Conservation (phyloP, 2,329 filamentous ascomycete genomes). For the Claviceps sp. region DNA sequence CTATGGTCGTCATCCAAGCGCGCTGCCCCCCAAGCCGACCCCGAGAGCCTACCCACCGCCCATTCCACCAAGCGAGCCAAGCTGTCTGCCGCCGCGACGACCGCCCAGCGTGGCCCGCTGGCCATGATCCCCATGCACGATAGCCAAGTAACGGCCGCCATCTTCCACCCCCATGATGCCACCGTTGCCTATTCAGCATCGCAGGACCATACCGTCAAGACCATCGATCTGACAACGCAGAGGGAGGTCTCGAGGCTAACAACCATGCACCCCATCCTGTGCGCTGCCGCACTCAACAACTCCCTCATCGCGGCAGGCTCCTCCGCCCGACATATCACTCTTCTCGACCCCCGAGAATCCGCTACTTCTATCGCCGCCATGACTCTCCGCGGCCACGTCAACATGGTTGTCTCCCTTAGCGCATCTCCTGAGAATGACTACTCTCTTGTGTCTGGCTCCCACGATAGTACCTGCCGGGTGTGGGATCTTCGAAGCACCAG, state of each 20-base stretch:
- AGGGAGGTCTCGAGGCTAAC: slow-evolving; percentile 68
- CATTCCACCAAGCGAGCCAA: slow-evolving; percentile 68
- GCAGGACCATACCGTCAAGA: slow-evolving; percentile 81
- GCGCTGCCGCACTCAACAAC: slow-evolving; percentile 57
- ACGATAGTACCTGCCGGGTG: slow-evolving; percentile 83
- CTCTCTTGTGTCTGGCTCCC: slow-evolving; percentile 75
- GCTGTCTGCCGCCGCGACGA: slow-evolving; percentile 28
- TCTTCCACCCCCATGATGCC: slow-evolving; percentile 73
- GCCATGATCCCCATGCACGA: slow-evolving; percentile 60
- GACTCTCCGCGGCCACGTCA: slow-evolving; percentile 83
- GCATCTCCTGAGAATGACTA: slow-evolving; percentile 54
- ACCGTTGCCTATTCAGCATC: slow-evolving; percentile 88
- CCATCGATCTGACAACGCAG: slow-evolving; percentile 77
- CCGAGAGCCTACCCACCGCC: slow-evolving; percentile 52
- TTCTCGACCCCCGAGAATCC: slow-evolving; percentile 79
- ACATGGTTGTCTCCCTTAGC: slow-evolving; percentile 45
- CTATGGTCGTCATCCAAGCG: slow-evolving; percentile 76
- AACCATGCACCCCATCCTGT: slow-evolving; percentile 72
- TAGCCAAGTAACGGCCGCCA: slow-evolving; percentile 60
- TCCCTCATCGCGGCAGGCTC: slow-evolving; percentile 61
- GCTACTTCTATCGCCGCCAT: slow-evolving; percentile 68
- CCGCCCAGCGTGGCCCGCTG: slow-evolving; percentile 67
- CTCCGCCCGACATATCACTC: slow-evolving; percentile 71
- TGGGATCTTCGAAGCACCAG: slow-evolving; percentile 78
- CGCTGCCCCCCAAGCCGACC: slow-evolving; percentile 60